Conservation (phyloP, 495 filamentous ascomycete species). For the Hyaloscypha hepaticicola region DNA sequence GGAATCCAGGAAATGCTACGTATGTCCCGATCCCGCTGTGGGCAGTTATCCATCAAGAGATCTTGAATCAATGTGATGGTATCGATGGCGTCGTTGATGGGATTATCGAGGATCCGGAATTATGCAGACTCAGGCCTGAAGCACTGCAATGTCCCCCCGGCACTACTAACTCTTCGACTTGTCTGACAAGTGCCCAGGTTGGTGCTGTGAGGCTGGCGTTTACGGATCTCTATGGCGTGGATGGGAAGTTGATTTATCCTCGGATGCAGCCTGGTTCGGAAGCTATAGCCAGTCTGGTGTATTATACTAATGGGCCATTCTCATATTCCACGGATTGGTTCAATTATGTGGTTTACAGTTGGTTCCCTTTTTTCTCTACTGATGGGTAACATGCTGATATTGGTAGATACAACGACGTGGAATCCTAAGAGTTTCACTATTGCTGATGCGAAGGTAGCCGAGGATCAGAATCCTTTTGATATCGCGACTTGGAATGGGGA, state of each 20-base stretch:
- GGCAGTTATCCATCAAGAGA: constrained; percentile 55
- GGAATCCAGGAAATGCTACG: constrained; percentile 42
- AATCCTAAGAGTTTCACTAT: constrained; percentile 36
- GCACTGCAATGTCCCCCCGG: constrained; percentile 48
- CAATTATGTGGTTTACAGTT: constrained; percentile 53
- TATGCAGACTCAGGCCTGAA: constrained; percentile 55
- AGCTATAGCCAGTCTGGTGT: constrained; percentile 25
- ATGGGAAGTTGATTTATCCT: constrained; percentile 54
- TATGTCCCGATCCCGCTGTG: constrained; percentile 56
- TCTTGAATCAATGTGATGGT: constrained; percentile 61
- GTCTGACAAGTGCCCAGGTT: constrained; percentile 49
- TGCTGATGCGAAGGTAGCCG: constrained; percentile 28
- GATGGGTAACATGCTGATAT: neutral
- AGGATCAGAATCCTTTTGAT: constrained; percentile 36
- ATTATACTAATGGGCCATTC: constrained; percentile 27
- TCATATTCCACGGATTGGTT: constrained; percentile 38
- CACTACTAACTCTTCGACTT: constrained; percentile 39
- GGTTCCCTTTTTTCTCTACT: neutral
- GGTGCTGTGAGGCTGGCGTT: constrained; percentile 50
- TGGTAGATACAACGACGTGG: constrained; percentile 44
- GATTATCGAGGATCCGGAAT: constrained; percentile 60
- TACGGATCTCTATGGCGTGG: constrained; percentile 43
- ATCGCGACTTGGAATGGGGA: constrained; percentile 48
- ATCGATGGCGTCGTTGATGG: constrained; percentile 64
- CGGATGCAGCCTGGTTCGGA: constrained; percentile 42